Evolutionary conservation across 1,284 basidiomycete species (phyloP), one percentile per base, ranked within the genome.

Genomic region (Bjerkandera adusta): DNA sequence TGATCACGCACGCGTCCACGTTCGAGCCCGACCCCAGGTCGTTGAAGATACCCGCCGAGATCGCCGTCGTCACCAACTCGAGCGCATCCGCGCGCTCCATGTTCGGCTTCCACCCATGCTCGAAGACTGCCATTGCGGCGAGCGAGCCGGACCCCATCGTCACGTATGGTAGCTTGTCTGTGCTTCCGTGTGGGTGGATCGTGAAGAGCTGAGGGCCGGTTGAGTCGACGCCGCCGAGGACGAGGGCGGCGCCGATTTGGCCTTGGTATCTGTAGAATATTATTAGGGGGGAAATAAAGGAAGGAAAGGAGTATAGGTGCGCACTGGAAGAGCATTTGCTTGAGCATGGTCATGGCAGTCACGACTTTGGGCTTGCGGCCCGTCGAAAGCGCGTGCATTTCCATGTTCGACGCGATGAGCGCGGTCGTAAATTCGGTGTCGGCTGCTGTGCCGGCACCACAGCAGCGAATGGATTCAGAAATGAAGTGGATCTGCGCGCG

Each of bases 81-180:
- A 98, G 81, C 1, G 95, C 96, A 37, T 89, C 87, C 46, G 82
- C 75, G 40, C 89, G 81, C 89, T 81, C 77, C 83, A 99, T 83
- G 64, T 91, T 73, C 33, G 91, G 77, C 60, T 75, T 78, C 94
- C 94, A 99, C 11, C 76, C 67, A 45, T 80, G 84, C 66, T 99
- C 97, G 58, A 99, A 99, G 11, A 99, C 89, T 12, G 95, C 92
- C 97, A 99, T 99, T 20, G 96, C 97, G 2, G 97, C 97, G 40
- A 98, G 75, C 59, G 83, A 89, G 51, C 97, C 97, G 4, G 90
- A 94, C 26, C 97, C 97, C 96, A 99, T 99, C 0, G 97, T 98
- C 25, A 99, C 96, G 61, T 97, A 99, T 0, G 97, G 97, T 26
- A 99, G 77, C 69, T 99, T 99, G 72, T 99, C 97, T 0, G 97